These are phyloP conservation scores for Pyrus hybrid DNA, from an alignment of 331 rosid genomes.

Conservation along the genomic window DNA sequence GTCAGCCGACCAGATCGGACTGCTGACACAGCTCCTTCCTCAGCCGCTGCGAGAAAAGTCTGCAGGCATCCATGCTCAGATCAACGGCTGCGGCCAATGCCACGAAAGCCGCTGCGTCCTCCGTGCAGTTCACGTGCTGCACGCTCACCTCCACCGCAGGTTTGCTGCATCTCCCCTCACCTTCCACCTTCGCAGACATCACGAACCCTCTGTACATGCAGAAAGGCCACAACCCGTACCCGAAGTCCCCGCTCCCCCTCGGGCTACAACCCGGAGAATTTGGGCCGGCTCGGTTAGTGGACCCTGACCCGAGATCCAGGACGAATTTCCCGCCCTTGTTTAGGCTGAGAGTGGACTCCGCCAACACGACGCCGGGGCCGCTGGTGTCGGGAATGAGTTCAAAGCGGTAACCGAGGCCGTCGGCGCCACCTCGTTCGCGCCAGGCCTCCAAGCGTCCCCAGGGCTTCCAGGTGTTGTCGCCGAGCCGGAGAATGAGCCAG, in stretches of 20 bases:
- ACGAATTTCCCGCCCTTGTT: constrained; percentile 27
- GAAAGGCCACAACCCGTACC: constrained; percentile 26
- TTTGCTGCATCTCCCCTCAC: no score
- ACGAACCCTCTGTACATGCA: no score
- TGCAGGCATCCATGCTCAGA: no score
- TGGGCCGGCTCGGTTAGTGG: neutral
- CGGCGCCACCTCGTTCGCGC: constrained; percentile 83
- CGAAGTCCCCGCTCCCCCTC: constrained; percentile 24
- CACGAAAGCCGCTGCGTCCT: no score
- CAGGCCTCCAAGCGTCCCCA: constrained; percentile 97
- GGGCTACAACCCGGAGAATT: constrained; percentile 31
- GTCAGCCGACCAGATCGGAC: constrained; percentile 35
- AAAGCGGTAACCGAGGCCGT: constrained; percentile 63
- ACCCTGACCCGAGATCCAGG: constrained; percentile 14
- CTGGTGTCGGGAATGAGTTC: constrained; percentile 47
- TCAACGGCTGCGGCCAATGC: no score
- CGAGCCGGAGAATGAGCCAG: constrained; percentile 89
- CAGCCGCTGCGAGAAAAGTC: no score
- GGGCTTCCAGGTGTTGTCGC: constrained; percentile 81
- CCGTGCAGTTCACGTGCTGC: no score
- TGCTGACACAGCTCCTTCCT: constrained; percentile 59
- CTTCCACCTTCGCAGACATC: no score
- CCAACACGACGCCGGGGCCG: constrained; percentile 25
- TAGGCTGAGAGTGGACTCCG: constrained; percentile 20
- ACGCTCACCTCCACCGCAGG: no score